phyloP scores from a whole-genome alignment of 1,284 basidiomycete species.

The Sanghuangporus sanghuang region DNA sequence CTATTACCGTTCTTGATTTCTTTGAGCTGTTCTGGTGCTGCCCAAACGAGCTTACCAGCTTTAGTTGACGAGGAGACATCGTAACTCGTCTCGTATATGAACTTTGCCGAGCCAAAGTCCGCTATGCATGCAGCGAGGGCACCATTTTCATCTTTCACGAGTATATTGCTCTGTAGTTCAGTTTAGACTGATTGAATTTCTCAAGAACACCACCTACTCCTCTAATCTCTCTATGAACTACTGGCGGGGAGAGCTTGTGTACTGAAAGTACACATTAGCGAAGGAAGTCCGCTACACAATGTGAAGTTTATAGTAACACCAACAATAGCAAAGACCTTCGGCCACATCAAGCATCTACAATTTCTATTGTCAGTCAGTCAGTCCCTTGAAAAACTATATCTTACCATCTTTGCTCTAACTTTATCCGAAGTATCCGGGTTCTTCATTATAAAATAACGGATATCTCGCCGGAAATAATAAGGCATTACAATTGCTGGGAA shows the following conservation, averaged over 20 bases:
- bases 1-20: background rate
- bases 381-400: background rate
- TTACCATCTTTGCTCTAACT: background rate
- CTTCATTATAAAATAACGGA: background rate
- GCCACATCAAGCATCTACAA: background rate
- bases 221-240: constrained; percentile 1
- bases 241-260: background rate
- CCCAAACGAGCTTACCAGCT: background rate
- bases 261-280: background rate
- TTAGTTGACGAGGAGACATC: background rate
- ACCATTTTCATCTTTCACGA: background rate
- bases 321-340: background rate
- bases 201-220: background rate
- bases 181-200: too few relatives aligned
- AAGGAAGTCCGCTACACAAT: background rate
- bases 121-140: background rate
- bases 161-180: background rate
- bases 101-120: constrained; percentile 6
- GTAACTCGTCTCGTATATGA: background rate
- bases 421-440: background rate
- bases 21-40: background rate
- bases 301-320: too few relatives aligned
- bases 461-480: background rate
- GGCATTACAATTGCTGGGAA: background rate
- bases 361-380: background rate